Percentiles rank a stretch among this genome's conserved stretches.
Conservation (phyloP, 2,329 filamentous ascomycete genomes). For the Colletotrichum magnum region DNA sequence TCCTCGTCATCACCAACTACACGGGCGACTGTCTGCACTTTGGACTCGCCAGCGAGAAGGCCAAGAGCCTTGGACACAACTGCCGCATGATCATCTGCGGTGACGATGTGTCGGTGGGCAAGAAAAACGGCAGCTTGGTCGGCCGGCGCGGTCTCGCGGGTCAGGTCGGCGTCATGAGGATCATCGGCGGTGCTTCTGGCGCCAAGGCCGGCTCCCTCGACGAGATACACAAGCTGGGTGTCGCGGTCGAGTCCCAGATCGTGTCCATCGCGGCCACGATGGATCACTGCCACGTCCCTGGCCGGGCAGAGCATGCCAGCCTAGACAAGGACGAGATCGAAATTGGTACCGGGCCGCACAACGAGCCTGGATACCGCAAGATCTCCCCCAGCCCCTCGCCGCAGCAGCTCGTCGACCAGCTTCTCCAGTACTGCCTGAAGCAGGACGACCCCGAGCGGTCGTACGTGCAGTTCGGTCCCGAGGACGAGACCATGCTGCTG, state of each 20-base stretch:
- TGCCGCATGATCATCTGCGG: slow-evolving; percentile 73
- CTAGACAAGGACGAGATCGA: slow-evolving; percentile 68
- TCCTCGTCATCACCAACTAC: slow-evolving; percentile 76
- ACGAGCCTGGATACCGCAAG: slow-evolving; percentile 74
- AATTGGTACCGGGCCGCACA: slow-evolving; percentile 77
- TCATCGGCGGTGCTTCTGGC: slow-evolving; percentile 66
- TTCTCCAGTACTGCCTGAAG: slow-evolving; percentile 74
- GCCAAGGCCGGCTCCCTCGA: slow-evolving; percentile 61
- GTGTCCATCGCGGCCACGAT: slow-evolving; percentile 71
- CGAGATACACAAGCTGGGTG: slow-evolving; percentile 64
- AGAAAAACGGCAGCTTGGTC: slow-evolving; percentile 66
- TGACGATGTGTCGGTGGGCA: slow-evolving; percentile 76
- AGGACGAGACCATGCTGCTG: slow-evolving; percentile 66
- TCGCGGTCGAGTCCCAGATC: slow-evolving; percentile 65
- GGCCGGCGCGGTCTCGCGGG: slow-evolving; percentile 74
- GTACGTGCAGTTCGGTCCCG: slow-evolving; percentile 62
- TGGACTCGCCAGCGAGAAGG: slow-evolving; percentile 71
- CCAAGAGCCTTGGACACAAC: slow-evolving; percentile 66
- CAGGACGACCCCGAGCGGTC: slow-evolving; percentile 64
- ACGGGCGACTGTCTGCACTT: slow-evolving; percentile 76
- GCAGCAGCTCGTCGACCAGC: slow-evolving; percentile 65
- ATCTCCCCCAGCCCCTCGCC: slow-evolving; percentile 66
- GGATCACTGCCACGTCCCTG: slow-evolving; percentile 73
- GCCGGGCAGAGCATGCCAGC: slow-evolving; percentile 62
- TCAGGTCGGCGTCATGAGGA: slow-evolving; percentile 72